Evolutionary conservation across 2,329 filamentous ascomycete species (phyloP).

Genomic region (Cadophora luteo-olivacea): DNA sequence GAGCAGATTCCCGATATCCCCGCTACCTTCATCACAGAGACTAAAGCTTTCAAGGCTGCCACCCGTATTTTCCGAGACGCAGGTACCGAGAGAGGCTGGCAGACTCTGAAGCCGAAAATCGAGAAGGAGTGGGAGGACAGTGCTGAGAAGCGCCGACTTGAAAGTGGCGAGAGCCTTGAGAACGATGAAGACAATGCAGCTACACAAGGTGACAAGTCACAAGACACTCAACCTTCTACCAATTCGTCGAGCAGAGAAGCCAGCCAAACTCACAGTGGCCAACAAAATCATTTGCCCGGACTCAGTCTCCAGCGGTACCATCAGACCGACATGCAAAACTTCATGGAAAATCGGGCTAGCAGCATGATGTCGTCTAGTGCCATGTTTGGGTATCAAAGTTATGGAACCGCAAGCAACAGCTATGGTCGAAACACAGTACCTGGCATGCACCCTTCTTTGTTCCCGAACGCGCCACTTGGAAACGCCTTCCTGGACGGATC

Average conservation of each 20-base stretch:
- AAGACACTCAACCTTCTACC: slow-evolving; percentile 9
- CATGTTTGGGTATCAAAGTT: slow-evolving; percentile 7
- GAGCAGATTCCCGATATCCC: slow-evolving; percentile 41
- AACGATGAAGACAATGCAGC: neutral
- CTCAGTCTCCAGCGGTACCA: neutral
- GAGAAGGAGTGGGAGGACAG: slow-evolving; percentile 34
- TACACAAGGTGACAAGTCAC: neutral
- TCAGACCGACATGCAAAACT: neutral
- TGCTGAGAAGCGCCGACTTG: slow-evolving; percentile 15
- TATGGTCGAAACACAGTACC: neutral
- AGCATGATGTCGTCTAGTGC: slow-evolving; percentile 8
- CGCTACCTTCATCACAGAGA: slow-evolving; percentile 36
- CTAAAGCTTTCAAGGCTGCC: slow-evolving; percentile 40
- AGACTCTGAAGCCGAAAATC: slow-evolving; percentile 43
- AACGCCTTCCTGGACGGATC: neutral
- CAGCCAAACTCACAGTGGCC: neutral
- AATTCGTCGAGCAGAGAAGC: neutral
- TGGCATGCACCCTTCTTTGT: slow-evolving; percentile 1
- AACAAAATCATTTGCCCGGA: neutral
- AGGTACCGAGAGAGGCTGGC: slow-evolving; percentile 44
- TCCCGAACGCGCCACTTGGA: neutral
- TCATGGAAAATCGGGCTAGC: slow-evolving; percentile 12
- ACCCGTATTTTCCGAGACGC: slow-evolving; percentile 42
- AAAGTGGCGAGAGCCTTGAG: slow-evolving; percentile 1
- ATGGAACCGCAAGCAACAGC: slow-evolving; percentile 4